These are phyloP conservation scores for Pyrenophora seminiperda DNA, from an alignment of 2,329 filamentous ascomycete species.

Conservation along the genomic window DNA sequence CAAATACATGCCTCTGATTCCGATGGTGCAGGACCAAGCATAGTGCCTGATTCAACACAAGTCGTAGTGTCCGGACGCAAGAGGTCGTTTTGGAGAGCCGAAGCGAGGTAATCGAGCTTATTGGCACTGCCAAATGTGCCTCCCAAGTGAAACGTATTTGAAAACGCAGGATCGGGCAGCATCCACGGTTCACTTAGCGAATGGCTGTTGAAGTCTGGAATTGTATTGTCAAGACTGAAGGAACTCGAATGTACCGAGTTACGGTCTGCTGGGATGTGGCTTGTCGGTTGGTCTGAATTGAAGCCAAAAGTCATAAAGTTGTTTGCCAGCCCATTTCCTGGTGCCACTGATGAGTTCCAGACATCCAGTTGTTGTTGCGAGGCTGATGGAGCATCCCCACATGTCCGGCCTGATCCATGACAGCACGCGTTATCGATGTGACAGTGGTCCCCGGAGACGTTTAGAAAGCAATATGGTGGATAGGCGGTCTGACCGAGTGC, in stretches of 20 bases:
- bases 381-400: conserved; percentile 36
- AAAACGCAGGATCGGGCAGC: conserved; percentile 33
- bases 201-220: conserved; percentile 29
- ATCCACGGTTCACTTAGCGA: conserved; percentile 36
- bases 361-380: conserved; percentile 33
- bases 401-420: conserved; percentile 36
- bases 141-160: conserved; percentile 19
- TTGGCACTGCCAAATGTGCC: conserved; percentile 16
- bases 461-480: conserved; percentile 33
- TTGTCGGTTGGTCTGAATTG: conserved; percentile 25
- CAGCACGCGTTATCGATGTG: conserved; percentile 46
- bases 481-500: conserved; percentile 23
- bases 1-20: conserved; percentile 31
- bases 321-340: conserved; percentile 35
- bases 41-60: conserved; percentile 10
- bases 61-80: conserved; percentile 23
- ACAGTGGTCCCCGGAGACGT: conserved; percentile 42
- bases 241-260: conserved; percentile 21
- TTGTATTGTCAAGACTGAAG: conserved; percentile 25
- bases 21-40: conserved; percentile 5
- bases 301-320: conserved; percentile 36
- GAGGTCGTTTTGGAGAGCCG: conserved; percentile 36
- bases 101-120: conserved; percentile 38
- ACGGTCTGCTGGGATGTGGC: conserved; percentile 24
- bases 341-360: conserved; percentile 35